phyloP scores from a whole-genome alignment of 2,329 filamentous ascomycete species.

The Aspergillus unguis region DNA sequence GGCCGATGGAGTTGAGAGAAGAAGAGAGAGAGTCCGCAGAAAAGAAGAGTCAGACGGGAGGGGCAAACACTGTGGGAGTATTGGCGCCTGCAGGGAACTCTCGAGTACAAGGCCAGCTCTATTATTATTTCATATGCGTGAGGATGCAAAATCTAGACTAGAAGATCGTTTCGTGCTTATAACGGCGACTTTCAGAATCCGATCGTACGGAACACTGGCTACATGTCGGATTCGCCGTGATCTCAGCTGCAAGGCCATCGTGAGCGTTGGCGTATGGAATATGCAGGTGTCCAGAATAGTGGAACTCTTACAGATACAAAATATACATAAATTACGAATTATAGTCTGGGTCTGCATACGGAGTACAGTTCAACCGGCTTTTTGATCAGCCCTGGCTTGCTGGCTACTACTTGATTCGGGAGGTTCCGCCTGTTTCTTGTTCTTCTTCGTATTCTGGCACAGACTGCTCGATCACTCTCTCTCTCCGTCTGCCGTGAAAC shows the following conservation, averaged over 20 bases:
- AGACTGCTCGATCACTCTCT: too few relatives aligned
- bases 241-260: constrained; percentile 19
- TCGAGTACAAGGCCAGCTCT: not conserved
- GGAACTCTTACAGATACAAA: too few relatives aligned
- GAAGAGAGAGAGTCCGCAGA: constrained; percentile 15
- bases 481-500: not conserved
- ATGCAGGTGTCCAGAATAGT: constrained; percentile 26
- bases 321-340: too few relatives aligned
- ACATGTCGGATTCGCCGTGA: constrained; percentile 22
- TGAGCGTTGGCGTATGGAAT: constrained; percentile 21
- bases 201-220: constrained; percentile 25
- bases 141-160: not conserved
- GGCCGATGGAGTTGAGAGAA: constrained; percentile 8
- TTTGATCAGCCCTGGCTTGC: too few relatives aligned
- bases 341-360: too few relatives aligned
- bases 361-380: too few relatives aligned
- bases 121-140: not conserved
- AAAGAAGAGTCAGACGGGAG: constrained; percentile 16
- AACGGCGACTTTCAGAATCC: constrained; percentile 22
- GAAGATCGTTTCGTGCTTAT: constrained; percentile 1
- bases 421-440: too few relatives aligned
- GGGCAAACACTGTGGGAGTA: constrained; percentile 9
- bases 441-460: too few relatives aligned
- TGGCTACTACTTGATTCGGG: too few relatives aligned
- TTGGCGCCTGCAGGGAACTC: not conserved